These are phyloP conservation scores for Calonectria pauciramosa DNA, from an alignment of 2,329 filamentous ascomycete species.

Conservation along the genomic window DNA sequence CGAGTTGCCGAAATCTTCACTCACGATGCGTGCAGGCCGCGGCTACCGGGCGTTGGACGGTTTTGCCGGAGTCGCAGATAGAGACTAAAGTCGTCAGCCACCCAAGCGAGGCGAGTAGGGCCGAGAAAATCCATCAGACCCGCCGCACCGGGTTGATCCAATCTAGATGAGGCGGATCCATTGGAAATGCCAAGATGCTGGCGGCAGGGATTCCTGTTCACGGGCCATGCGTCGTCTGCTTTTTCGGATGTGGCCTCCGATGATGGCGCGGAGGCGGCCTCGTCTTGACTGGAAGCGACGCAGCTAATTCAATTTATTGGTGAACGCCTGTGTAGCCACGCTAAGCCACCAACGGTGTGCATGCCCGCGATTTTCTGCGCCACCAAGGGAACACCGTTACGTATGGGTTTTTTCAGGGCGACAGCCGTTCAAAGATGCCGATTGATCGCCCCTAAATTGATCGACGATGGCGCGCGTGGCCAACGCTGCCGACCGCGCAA, in stretches of 20 bases:
- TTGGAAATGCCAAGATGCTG: neutral
- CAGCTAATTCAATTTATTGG: neutral
- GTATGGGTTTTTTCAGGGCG: neutral
- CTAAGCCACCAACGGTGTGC: neutral
- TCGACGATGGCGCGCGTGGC: neutral
- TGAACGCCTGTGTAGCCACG: neutral
- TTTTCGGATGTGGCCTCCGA: neutral
- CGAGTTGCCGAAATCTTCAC: slow-evolving; percentile 1
- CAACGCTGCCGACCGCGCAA: neutral
- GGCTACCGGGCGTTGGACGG: slow-evolving; percentile 3
- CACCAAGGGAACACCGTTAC: neutral
- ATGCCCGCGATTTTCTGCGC: neutral
- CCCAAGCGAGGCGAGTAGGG: slow-evolving; percentile 6
- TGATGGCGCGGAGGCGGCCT: neutral
- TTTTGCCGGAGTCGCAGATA: neutral
- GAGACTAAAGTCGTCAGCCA: neutral
- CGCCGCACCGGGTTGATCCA: neutral
- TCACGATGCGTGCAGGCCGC: neutral
- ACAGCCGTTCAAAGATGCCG: neutral
- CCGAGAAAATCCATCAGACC: neutral
- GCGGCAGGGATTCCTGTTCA: neutral
- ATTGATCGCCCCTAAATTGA: slow-evolving; percentile 9
- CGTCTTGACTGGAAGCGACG: neutral
- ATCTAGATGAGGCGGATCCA: neutral
- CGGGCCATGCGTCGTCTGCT: neutral